Evolutionary conservation across 208 protist genomes (phyloP).

Genomic region (Novymonas esmeraldas): DNA sequence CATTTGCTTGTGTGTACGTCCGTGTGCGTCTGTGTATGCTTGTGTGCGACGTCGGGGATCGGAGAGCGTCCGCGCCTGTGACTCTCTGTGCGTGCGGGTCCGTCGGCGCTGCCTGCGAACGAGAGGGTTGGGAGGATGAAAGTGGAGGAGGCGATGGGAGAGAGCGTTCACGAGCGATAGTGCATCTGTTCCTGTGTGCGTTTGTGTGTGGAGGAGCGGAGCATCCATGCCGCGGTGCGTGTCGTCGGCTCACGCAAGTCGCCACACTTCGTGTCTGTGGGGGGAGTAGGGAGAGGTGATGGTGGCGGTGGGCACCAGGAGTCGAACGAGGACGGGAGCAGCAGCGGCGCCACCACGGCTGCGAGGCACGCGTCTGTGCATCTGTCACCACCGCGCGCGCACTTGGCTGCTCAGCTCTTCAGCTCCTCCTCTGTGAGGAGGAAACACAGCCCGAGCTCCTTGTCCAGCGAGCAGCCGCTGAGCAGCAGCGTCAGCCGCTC

Average conservation of each 20-base stretch:
- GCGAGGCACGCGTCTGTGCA: too few relatives aligned
- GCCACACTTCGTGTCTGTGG: too few relatives aligned
- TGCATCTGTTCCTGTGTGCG: background rate
- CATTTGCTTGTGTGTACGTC: background rate
- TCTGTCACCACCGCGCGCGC: background rate
- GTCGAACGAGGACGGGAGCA: too few relatives aligned
- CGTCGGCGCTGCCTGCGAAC: too few relatives aligned
- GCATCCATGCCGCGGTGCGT: background rate
- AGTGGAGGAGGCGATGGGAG: too few relatives aligned
- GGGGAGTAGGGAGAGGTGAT: too few relatives aligned
- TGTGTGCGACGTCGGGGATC: too few relatives aligned
- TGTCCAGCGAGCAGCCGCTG: conserved; percentile 34
- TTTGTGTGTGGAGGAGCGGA: background rate
- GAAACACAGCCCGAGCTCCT: conserved; percentile 55
- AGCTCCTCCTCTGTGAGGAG: conserved; percentile 53
- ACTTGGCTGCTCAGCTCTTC: conserved; percentile 10
- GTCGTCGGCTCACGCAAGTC: too few relatives aligned
- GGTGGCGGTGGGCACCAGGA: too few relatives aligned
- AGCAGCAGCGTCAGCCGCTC: conserved; percentile 56
- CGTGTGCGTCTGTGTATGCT: background rate
- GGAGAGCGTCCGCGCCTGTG: too few relatives aligned
- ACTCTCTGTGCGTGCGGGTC: background rate
- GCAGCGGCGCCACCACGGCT: background rate
- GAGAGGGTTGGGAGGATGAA: too few relatives aligned
- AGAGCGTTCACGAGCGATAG: too few relatives aligned